Evolutionary conservation across 2,329 filamentous ascomycete species (phyloP).

Genomic region (Fusarium buharicum): DNA sequence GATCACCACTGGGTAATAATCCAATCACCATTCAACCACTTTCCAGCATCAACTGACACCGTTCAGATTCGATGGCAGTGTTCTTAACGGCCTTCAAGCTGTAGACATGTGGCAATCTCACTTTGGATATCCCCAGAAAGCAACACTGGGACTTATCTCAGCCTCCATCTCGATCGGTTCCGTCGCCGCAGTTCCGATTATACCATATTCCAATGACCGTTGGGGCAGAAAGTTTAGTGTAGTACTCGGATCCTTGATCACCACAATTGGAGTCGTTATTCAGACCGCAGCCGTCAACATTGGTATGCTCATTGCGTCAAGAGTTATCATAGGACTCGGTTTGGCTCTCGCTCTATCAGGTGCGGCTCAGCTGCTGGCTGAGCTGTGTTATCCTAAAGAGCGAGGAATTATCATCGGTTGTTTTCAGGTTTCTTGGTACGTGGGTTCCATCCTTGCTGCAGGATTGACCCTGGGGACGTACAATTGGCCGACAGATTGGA

Average conservation of each 20-base stretch:
- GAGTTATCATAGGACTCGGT: slow-evolving; percentile 23
- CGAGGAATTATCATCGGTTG: slow-evolving; percentile 6
- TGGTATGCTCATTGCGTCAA: slow-evolving; percentile 27
- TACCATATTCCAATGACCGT: slow-evolving; percentile 28
- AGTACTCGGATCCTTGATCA: slow-evolving; percentile 15
- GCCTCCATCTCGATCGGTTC: slow-evolving; percentile 31
- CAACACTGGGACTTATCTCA: slow-evolving; percentile 22
- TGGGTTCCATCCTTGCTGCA: slow-evolving; percentile 20
- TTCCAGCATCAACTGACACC: too few species aligned
- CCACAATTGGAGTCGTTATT: slow-evolving; percentile 15
- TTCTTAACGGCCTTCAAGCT: slow-evolving; percentile 26
- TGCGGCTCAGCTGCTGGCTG: slow-evolving; percentile 13
- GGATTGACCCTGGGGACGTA: slow-evolving; percentile 53
- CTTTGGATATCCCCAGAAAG: slow-evolving; percentile 22
- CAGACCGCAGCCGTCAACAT: slow-evolving; percentile 27
- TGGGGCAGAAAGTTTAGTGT: slow-evolving; percentile 25
- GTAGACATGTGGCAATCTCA: slow-evolving; percentile 29
- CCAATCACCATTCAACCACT: too few species aligned
- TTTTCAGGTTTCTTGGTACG: slow-evolving; percentile 17
- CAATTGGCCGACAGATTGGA: slow-evolving; percentile 52
- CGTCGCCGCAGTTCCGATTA: slow-evolving; percentile 22
- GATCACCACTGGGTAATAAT: slow-evolving; percentile 3
- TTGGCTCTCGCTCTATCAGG: slow-evolving; percentile 16
- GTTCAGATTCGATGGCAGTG: neutral
- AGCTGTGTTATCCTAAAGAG: slow-evolving; percentile 14